Percentiles rank a stretch among this genome's conserved stretches.
phyloP scores from a whole-genome alignment of 2,329 filamentous ascomycete genomes.

The Neodidymelliopsis sp. region DNA sequence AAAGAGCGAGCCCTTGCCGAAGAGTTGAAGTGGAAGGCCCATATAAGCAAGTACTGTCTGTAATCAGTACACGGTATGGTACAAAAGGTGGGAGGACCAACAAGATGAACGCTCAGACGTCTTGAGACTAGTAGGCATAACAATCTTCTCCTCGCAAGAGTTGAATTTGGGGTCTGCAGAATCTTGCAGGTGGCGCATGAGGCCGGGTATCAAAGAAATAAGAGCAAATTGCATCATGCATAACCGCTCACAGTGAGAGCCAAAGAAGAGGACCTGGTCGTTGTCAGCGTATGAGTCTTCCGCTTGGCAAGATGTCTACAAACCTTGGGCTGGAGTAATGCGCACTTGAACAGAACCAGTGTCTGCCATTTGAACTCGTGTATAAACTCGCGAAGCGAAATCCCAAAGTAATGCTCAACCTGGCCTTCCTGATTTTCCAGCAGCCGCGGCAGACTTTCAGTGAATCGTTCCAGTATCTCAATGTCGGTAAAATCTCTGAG shows the following conservation, averaged over 20 bases:
- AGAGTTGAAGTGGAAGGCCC: slow-evolving; percentile 93
- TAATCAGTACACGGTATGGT: slow-evolving; percentile 30
- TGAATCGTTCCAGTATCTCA: slow-evolving; percentile 88
- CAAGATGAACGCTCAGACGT: slow-evolving; percentile 89
- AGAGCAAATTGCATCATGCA: slow-evolving; percentile 99
- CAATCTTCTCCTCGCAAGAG: slow-evolving; percentile 76
- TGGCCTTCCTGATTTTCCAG: slow-evolving; percentile 72
- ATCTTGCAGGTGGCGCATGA: slow-evolving; percentile 91
- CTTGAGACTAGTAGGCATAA: slow-evolving; percentile 81
- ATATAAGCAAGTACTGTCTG: slow-evolving; percentile 80
- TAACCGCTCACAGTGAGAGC: slow-evolving; percentile 90
- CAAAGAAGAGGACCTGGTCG: slow-evolving; percentile 93
- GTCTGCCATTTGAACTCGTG: slow-evolving; percentile 96
- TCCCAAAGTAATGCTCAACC: slow-evolving; percentile 82
- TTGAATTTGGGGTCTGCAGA: slow-evolving; percentile 94
- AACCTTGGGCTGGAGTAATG: slow-evolving; percentile 93
- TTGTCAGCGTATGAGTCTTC: slow-evolving; percentile 20
- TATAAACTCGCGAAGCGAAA: slow-evolving; percentile 86
- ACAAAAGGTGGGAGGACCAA: slow-evolving; percentile 38
- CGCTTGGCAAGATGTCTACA: not conserved
- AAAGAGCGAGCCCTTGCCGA: slow-evolving; percentile 94
- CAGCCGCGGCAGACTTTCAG: slow-evolving; percentile 77
- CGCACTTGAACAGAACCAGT: slow-evolving; percentile 90
- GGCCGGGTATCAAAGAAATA: slow-evolving; percentile 90
- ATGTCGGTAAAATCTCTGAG: slow-evolving; percentile 81